Base-by-base conservation (phyloP, 1,139 yeast genomes). In the Insectozyma bohioensis region DNA sequence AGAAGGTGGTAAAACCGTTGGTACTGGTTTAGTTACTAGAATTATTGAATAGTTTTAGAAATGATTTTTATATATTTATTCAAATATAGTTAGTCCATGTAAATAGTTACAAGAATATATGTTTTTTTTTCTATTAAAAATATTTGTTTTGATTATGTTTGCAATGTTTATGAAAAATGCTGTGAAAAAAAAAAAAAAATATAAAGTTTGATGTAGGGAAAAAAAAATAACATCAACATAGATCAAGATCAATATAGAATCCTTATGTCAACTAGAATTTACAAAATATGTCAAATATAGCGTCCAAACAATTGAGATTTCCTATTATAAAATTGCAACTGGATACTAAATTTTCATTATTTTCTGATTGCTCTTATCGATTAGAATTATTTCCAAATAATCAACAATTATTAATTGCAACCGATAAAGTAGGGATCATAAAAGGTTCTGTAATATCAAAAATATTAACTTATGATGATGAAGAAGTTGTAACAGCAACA, bases 1-100 rank as follows among this genome's bases (percentile, higher is more conserved):
- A 81, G 99, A 92, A 75, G 97, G 98, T 72, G 97, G 97, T 63
- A 86, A 83, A 73, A 92, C 98, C 47, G 97, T 92, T 51, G 98
- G 97, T 67, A 92, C 98, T 52, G 98, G 98, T 74, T 74, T 92
- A 72, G 80, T 92, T 53, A 92, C 98, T 56, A 84, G 95, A 72
- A 84, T 92, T 65, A 67, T 87, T 52, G 95, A 85, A 67, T 80
- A 74, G 49, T 26, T 26, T 18, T 18, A 15, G 22, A n/a, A n/a
- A 28, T 33, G 27, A n/a, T 19, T n/a, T 20, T 20, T 20, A 20
- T 20, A n/a, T 26, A 12, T 9, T 16, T 16, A 5, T 4, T 5
- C 7, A 16, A 10, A 5, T 4, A 9, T 6, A n/a, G 4, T 21
- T 4, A 12, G 11, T 14, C 13, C 16, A 27, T 27, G 30, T 27